phyloP scores from a whole-genome alignment of 345 rosid species.

The Rhodamnia rubescens region DNA sequence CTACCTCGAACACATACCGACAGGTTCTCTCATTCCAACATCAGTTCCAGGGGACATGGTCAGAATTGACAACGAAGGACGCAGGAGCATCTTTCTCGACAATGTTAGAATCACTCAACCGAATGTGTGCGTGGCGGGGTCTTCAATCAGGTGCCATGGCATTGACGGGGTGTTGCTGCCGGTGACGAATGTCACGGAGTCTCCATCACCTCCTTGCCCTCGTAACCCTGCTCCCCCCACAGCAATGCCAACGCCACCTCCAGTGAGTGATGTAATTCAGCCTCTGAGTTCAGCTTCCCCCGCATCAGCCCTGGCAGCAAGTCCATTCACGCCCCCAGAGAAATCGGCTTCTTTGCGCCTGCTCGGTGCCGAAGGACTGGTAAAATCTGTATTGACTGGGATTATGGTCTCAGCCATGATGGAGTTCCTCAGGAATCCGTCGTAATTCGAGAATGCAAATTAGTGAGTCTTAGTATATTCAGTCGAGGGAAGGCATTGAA shows the following conservation, averaged over 20 bases:
- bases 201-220: constrained; percentile 21
- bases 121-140: constrained; percentile 41
- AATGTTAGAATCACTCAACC: constrained; percentile 50
- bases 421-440: neutral
- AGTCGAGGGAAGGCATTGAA: neutral
- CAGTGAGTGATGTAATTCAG: neutral
- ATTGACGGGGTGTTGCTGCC: constrained; percentile 38
- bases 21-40: constrained; percentile 47
- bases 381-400: neutral
- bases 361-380: neutral
- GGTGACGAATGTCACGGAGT: neutral
- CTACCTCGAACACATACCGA: constrained; percentile 44
- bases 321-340: neutral
- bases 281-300: neutral
- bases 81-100: constrained; percentile 39
- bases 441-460: neutral
- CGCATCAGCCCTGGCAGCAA: neutral
- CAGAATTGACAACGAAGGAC: constrained; percentile 35
- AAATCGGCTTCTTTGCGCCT: neutral
- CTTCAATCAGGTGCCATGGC: constrained; percentile 74
- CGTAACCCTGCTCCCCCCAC: neutral
- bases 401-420: neutral
- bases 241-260: neutral
- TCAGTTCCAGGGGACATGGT: constrained; percentile 36
- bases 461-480: neutral